phyloP scores from a whole-genome alignment of 176 grass and related monocot species.

The Paspalum vaginatum region DNA sequence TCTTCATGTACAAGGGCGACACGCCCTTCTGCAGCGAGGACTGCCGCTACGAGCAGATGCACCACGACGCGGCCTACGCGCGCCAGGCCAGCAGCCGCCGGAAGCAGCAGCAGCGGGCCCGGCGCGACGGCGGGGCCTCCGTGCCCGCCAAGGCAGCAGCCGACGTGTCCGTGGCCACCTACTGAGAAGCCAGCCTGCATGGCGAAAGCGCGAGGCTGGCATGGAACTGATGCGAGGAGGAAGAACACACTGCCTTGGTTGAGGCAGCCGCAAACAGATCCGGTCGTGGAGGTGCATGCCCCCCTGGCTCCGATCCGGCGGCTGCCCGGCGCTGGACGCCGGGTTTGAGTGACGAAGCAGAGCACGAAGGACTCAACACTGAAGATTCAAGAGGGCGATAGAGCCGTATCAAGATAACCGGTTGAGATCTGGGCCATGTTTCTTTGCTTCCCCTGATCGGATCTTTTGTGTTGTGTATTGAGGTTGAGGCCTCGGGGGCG shows the following conservation, averaged over 20 bases:
- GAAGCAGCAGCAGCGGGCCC: constrained; percentile 20
- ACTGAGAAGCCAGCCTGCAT: neutral
- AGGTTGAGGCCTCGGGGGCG: neutral
- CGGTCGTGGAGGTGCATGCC: neutral
- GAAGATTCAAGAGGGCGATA: neutral
- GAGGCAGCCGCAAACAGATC: neutral
- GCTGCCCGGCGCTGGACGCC: neutral
- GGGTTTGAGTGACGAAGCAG: too few species aligned
- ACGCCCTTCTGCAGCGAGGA: constrained; percentile 89
- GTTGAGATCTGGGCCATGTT: neutral
- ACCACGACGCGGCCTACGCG: constrained; percentile 44
- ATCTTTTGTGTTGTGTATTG: neutral
- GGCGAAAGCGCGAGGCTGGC: neutral
- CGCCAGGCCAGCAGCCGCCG: neutral
- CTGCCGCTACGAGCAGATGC: constrained; percentile 74
- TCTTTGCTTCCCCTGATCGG: neutral
- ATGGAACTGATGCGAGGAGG: accelerated
- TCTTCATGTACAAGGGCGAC: constrained; percentile 88
- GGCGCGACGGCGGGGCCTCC: neutral
- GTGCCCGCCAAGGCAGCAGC: constrained; percentile 23
- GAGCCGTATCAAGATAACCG: neutral
- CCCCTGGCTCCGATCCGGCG: neutral
- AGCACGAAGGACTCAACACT: neutral
- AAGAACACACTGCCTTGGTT: neutral
- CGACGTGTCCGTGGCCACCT: constrained; percentile 44